Conservation (phyloP, 805 yeast species). For the Spathaspora sp. region DNA sequence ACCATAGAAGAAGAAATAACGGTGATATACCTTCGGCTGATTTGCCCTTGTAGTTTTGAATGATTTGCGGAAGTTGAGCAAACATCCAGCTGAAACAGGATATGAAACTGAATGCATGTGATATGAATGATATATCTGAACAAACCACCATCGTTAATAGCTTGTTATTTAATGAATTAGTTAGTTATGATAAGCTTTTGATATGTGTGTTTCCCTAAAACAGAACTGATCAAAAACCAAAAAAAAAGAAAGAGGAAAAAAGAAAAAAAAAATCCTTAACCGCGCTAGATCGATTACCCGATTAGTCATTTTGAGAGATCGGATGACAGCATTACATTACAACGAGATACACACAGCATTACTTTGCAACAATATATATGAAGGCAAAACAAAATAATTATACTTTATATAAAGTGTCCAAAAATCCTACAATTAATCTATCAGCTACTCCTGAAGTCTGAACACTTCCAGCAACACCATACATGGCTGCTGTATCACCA, state of each 20-base stretch:
- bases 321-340: not conserved
- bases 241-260: not conserved
- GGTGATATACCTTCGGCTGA: conserved; percentile 68
- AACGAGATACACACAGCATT: not conserved
- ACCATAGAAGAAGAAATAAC: conserved; percentile 60
- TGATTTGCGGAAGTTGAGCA: conserved; percentile 72
- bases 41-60: conserved; percentile 52
- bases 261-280: conserved; percentile 1
- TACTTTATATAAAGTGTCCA: conserved; percentile 73
- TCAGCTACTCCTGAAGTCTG: conserved; percentile 82
- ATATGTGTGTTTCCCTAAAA: not conserved
- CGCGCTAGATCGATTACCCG: conserved; percentile 5
- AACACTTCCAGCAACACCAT: conserved; percentile 94
- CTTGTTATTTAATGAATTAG: not conserved
- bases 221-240: not conserved
- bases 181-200: not conserved
- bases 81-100: conserved; percentile 64
- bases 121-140: conserved; percentile 9
- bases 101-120: conserved; percentile 30
- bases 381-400: conserved; percentile 3
- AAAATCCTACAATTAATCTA: conserved; percentile 69
- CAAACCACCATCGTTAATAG: not conserved
- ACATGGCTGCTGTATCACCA: conserved; percentile 76
- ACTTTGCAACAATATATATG: not conserved
- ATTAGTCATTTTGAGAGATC: conserved; percentile 1